Evolutionary conservation across 2,329 filamentous ascomycete genomes (phyloP).

Genomic region (Aspergillus calidoustus): DNA sequence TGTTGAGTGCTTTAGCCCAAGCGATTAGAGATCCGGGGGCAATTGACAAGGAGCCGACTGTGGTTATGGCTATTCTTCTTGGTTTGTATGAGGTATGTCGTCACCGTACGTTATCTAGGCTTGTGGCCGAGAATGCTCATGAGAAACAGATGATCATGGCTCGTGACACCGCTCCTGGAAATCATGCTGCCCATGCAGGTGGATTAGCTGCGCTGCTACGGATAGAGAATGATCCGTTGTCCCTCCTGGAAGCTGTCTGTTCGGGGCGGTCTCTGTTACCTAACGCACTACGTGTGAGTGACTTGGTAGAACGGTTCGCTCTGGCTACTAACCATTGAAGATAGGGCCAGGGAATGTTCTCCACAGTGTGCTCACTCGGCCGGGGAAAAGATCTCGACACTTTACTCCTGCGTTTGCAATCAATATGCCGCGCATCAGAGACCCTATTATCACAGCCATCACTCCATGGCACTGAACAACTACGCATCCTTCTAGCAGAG

Average conservation of each 20-base stretch:
- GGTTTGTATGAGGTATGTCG: slow-evolving; percentile 14
- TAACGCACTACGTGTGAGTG: not conserved
- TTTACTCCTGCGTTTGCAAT: not conserved
- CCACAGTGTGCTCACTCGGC: not conserved
- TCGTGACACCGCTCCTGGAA: not conserved
- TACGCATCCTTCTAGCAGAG: not conserved
- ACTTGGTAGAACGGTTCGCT: not conserved
- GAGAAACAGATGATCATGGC: slow-evolving; percentile 6
- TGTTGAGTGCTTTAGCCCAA: not conserved
- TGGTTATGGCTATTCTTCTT: slow-evolving; percentile 1
- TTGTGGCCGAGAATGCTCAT: too few relatives aligned
- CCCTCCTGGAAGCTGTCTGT: not conserved
- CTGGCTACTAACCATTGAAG: not conserved
- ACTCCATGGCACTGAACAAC: not conserved
- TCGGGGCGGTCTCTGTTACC: not conserved
- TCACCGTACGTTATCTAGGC: not conserved
- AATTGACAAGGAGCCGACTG: not conserved
- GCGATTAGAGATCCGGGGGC: not conserved
- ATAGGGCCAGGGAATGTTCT: not conserved
- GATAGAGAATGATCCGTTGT: slow-evolving; percentile 2
- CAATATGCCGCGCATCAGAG: not conserved
- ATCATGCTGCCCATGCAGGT: slow-evolving; percentile 9
- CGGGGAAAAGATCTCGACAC: slow-evolving; percentile 1
- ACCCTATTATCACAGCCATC: not conserved
- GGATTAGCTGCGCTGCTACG: slow-evolving; percentile 11